Percentiles rank a stretch among this genome's conserved stretches.
Conservation (phyloP, 352 stramenopile species). For the Pythium utonaiense region DNA sequence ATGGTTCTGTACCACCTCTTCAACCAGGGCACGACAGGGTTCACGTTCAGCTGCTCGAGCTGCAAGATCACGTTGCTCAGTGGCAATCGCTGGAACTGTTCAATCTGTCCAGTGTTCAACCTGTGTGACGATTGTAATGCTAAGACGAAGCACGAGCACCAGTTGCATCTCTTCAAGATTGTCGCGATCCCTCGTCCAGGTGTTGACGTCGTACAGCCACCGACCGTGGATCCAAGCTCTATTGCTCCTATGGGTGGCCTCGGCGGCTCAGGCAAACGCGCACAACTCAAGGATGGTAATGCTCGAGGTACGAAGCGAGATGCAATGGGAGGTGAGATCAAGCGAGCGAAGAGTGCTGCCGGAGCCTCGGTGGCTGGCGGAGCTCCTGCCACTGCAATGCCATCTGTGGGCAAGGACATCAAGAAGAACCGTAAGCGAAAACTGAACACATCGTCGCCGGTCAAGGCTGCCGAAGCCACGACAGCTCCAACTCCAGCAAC, state of each 20-base stretch:
- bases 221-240: slow-evolving; percentile 17
- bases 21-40: slow-evolving; percentile 92
- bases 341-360: slow-evolving; percentile 19
- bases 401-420: slow-evolving; percentile 24
- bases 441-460: slow-evolving; percentile 40
- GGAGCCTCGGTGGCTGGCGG: slow-evolving; percentile 11
- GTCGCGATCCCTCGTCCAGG: slow-evolving; percentile 74
- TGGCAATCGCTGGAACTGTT: slow-evolving; percentile 95
- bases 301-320: slow-evolving; percentile 30
- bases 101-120: slow-evolving; percentile 95
- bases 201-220: slow-evolving; percentile 33
- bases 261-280: slow-evolving; percentile 20
- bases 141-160: slow-evolving; percentile 92
- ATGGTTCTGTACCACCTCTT: slow-evolving; percentile 89
- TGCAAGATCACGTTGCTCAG: slow-evolving; percentile 94
- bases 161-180: slow-evolving; percentile 92
- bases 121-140: slow-evolving; percentile 93
- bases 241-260: slow-evolving; percentile 19
- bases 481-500: neutral
- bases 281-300: slow-evolving; percentile 26
- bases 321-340: slow-evolving; percentile 25
- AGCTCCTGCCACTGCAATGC: slow-evolving; percentile 5
- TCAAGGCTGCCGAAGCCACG: slow-evolving; percentile 13
- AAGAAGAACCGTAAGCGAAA: slow-evolving; percentile 69
- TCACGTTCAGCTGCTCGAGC: slow-evolving; percentile 94